Percentiles rank a stretch among this genome's conserved stretches.
These are phyloP conservation scores for Spergularia azorica DNA, from an alignment of 179 eudicot species.

Conservation along the genomic window DNA sequence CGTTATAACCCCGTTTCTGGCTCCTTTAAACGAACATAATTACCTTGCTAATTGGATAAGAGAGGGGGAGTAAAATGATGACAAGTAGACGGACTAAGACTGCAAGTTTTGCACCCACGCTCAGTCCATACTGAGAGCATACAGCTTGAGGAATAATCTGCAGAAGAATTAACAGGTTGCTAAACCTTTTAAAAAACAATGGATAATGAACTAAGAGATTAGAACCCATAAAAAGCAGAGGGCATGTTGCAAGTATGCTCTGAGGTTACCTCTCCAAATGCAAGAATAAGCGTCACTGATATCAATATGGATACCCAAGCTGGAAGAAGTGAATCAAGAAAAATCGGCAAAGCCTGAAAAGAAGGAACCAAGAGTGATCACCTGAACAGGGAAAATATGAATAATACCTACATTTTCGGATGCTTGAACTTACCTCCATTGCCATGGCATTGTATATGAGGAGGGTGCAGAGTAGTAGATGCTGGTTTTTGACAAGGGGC, in stretches of 20 bases:
- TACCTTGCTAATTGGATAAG: slow-evolving; percentile 93
- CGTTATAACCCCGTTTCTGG: background rate
- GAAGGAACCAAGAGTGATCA: background rate
- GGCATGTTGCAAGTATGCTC: background rate
- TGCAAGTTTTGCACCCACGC: slow-evolving; percentile 72
- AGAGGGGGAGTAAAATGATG: slow-evolving; percentile 53
- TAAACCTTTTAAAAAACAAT: background rate
- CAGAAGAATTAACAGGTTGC: background rate
- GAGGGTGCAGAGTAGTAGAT: slow-evolving; percentile 66
- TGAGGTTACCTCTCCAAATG: slow-evolving; percentile 70
- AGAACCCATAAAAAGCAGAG: background rate
- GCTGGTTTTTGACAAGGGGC: slow-evolving; percentile 72
- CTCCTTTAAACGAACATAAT: background rate
- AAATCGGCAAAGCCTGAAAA: slow-evolving; percentile 70
- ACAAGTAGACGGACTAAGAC: slow-evolving; percentile 65
- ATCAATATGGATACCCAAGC: slow-evolving; percentile 75
- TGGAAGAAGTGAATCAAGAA: slow-evolving; percentile 64
- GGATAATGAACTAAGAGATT: background rate
- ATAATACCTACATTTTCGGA: background rate
- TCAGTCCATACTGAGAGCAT: slow-evolving; percentile 77
- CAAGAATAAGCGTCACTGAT: slow-evolving; percentile 75
- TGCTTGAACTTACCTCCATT: slow-evolving; percentile 57
- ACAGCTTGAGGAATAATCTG: slow-evolving; percentile 88
- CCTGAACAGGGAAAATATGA: background rate
- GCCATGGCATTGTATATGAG: slow-evolving; percentile 77